These are phyloP conservation scores for Geopyxis carbonaria DNA, from an alignment of 495 filamentous ascomycete genomes.

Conservation along the genomic window DNA sequence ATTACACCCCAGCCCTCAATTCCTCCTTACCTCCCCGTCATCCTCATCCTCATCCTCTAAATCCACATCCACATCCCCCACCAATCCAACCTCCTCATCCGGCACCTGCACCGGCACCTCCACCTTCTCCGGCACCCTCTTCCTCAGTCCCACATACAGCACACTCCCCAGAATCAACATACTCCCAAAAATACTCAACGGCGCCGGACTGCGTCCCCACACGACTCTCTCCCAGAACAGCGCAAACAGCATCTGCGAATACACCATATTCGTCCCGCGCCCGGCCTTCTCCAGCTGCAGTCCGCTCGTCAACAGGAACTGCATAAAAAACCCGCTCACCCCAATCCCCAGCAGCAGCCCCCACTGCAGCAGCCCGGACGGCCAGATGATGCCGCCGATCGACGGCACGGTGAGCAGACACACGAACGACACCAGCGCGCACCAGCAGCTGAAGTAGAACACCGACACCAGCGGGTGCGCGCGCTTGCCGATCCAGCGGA, in stretches of 20 bases:
- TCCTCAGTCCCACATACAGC: slow-evolving; percentile 54
- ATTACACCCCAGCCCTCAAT: no score
- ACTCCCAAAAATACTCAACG: slow-evolving; percentile 53
- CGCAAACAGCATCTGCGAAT: slow-evolving; percentile 85
- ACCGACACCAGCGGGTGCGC: slow-evolving; percentile 74
- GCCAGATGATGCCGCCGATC: slow-evolving; percentile 44
- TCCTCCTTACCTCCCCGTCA: no score
- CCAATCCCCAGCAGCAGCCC: slow-evolving; percentile 49
- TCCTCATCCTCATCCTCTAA: slow-evolving; percentile 5
- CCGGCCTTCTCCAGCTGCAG: slow-evolving; percentile 49
- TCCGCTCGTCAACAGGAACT: slow-evolving; percentile 72
- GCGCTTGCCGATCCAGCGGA: slow-evolving; percentile 69
- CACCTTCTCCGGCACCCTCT: slow-evolving; percentile 25
- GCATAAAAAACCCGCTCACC: slow-evolving; percentile 64
- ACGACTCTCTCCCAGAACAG: slow-evolving; percentile 63
- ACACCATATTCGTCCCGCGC: slow-evolving; percentile 75
- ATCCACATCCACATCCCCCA: slow-evolving; percentile 7
- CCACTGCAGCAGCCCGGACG: slow-evolving; percentile 49
- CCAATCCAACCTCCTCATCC: background rate
- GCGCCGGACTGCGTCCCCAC: slow-evolving; percentile 52
- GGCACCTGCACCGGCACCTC: slow-evolving; percentile 6
- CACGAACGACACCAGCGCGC: slow-evolving; percentile 40
- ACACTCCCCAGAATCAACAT: slow-evolving; percentile 66
- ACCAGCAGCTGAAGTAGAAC: slow-evolving; percentile 65
- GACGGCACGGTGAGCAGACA: slow-evolving; percentile 31